Evolutionary conservation across 345 rosid species (phyloP).

Genomic region (Trapa incisa): DNA sequence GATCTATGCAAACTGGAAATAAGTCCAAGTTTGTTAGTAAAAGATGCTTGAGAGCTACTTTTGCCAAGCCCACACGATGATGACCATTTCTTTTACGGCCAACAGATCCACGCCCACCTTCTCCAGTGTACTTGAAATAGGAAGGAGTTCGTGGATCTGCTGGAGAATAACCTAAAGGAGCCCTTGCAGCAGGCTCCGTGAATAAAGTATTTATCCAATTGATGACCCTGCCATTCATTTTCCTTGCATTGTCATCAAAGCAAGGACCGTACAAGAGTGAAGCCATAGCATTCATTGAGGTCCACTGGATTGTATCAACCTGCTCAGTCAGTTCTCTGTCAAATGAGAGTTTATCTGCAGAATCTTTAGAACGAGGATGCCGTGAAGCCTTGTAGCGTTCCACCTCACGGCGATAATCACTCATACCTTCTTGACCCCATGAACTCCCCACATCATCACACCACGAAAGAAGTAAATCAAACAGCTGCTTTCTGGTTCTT

Average conservation of each 20-base stretch:
- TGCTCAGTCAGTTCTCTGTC: slow-evolving; percentile 90
- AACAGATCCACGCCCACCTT: slow-evolving; percentile 68
- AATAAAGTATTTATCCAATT: slow-evolving; percentile 96
- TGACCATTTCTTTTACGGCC: slow-evolving; percentile 89
- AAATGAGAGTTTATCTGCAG: slow-evolving; percentile 80
- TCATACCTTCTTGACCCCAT: slow-evolving; percentile 77
- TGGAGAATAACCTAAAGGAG: slow-evolving; percentile 91
- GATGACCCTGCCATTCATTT: slow-evolving; percentile 94
- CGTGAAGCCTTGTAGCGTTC: slow-evolving; percentile 92
- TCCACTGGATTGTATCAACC: slow-evolving; percentile 94
- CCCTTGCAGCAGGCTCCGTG: slow-evolving; percentile 91
- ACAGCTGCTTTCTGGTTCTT: slow-evolving; percentile 72
- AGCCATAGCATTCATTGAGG: slow-evolving; percentile 94
- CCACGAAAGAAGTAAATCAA: slow-evolving; percentile 89
- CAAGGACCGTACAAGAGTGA: slow-evolving; percentile 93
- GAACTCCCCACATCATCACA: slow-evolving; percentile 71
- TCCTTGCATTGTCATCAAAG: slow-evolving; percentile 97
- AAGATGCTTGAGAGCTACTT: slow-evolving; percentile 89
- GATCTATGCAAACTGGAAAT: slow-evolving; percentile 95
- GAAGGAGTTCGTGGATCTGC: slow-evolving; percentile 90
- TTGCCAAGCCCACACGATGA: slow-evolving; percentile 86
- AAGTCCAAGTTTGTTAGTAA: slow-evolving; percentile 94
- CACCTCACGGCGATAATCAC: slow-evolving; percentile 93
- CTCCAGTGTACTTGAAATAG: slow-evolving; percentile 72
- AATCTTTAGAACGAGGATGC: slow-evolving; percentile 86